Base-by-base conservation (phyloP, 202 grass and related monocot species). In the Panicum virgatum region DNA sequence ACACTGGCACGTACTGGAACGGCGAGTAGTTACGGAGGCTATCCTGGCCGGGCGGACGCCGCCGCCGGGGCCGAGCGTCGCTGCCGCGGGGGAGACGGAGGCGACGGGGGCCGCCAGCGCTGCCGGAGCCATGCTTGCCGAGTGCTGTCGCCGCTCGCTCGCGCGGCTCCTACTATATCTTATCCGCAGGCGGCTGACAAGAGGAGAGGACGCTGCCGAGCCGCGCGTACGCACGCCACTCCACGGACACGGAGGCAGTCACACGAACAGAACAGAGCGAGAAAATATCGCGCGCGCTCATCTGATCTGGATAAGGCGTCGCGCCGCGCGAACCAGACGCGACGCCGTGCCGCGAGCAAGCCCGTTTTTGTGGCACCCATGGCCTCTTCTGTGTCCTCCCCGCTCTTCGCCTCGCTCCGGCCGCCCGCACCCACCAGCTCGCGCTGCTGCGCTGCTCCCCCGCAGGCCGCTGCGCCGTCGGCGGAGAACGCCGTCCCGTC, bases 381-480 rank as follows among this genome's bases (percentile, higher is more conserved):
- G 89, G 92, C 89, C 0, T 69, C 85, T 13, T 81, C 79, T 7
- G 37, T 87, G 26, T 66, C 77, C 86, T 69, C 76, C 22, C 77
- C 72, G 73, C 67, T 82, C 67, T 29, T 78, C 75, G 6, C 79
- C 42, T 13, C 60, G 0, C 76, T 77, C 69, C 87, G 75, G 36
- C 87, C 66, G 13, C 73, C 59, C 16, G 51, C 19, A 0, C 10
- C 65, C 43, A 19, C 25, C 15, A 11, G 26, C 51, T 6, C 78
- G 51, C 66, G 78, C 65, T n/a, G n/a, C n/a, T 60, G 50, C 5
- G 4, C 58, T 16, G 0, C 32, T 30, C 38, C 59, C 4, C 20
- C 39, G 19, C 80, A 81, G 61, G 58, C 53, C 0, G 63, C 44
- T 7, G 7, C 6, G 43, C 5, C 39, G 44, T 18, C 86, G 3